Evolutionary conservation across 2,329 filamentous ascomycete species (phyloP), one percentile per base, ranked within the genome.

Genomic region (Zopfia rhizophila): DNA sequence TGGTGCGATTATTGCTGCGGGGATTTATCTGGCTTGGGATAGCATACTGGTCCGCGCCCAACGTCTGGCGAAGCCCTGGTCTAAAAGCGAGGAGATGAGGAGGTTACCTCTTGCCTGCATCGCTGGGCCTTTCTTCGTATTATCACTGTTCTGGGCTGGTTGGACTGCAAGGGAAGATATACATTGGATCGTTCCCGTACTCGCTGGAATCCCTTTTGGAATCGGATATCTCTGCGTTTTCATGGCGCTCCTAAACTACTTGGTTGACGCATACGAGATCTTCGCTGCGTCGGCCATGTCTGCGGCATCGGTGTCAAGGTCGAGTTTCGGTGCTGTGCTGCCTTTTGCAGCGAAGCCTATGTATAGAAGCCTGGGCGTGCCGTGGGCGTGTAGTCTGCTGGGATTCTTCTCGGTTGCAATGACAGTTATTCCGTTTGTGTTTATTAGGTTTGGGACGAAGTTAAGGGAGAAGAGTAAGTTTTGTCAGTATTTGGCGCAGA

Each of bases 231-330:
- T 80, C 60, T 71, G 77, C 23, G 70, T 80, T 50, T 74, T 83
- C 75, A 73, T 79, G 78, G 63, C 78, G 56, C 58, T 75, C 19
- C 60, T 83, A 72, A 87, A 90, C 57, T 89, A 91, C 68, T 69
- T 79, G 13, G 75, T 79, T 22, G 77, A 81, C 45, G 87, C 88
- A 16, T 92, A 92, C 70, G 87, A 88, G 41, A 72, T 84, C 18
- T 91, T 89, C 66, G 88, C 88, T 18, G 89, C 89, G 33, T 86
- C 82, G 46, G 90, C 91, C 3, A 79, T 96, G 69, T 90, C 91
- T 10, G 90, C 91, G 31, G 94, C 96, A 63, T 88, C 87, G 33
- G 90, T 94, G 68, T 82, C 88, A 45, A 82, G 92, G 40, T 91
- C 87, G 54, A 78, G 81, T 14, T 94, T 95, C 75, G 91, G 88